Evolutionary conservation across 208 protist genomes (phyloP).

Genomic region (Leishmania amazonensis): DNA sequence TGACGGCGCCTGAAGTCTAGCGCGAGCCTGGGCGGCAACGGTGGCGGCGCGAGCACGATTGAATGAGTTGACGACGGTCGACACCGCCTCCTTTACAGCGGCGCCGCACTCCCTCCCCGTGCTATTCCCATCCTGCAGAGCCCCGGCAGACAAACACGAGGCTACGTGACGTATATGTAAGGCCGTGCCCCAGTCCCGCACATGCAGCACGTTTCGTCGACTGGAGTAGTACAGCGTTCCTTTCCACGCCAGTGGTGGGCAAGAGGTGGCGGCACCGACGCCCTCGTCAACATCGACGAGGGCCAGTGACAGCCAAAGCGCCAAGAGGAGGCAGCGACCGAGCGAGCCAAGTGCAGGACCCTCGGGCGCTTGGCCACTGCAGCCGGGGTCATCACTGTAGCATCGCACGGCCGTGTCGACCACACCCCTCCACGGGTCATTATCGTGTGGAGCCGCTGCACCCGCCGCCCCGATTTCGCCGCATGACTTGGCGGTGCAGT

Average conservation of each 20-base stretch:
- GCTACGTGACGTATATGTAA: constrained; percentile 13
- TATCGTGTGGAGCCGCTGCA: neutral
- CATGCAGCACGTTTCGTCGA: constrained; percentile 24
- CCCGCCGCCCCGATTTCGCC: neutral
- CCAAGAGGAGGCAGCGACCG: constrained; percentile 23
- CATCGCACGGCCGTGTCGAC: neutral
- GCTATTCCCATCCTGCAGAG: neutral
- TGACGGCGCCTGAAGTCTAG: neutral
- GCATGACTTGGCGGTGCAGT: neutral
- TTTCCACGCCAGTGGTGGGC: neutral
- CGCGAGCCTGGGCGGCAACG: neutral
- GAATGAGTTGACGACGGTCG: neutral
- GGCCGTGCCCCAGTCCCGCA: constrained; percentile 22
- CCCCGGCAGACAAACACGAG: neutral
- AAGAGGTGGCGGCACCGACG: neutral
- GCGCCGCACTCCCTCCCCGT: neutral
- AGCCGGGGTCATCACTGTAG: neutral
- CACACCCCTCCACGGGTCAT: neutral
- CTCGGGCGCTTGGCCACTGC: neutral
- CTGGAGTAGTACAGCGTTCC: constrained; percentile 28
- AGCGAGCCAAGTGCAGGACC: constrained; percentile 9
- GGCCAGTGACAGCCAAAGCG: constrained; percentile 21
- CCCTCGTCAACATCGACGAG: constrained; percentile 15
- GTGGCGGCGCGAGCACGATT: neutral
- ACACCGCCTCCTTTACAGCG: neutral